Conservation (phyloP, 2,329 filamentous ascomycete species). For the Harringtonia aguacate region DNA sequence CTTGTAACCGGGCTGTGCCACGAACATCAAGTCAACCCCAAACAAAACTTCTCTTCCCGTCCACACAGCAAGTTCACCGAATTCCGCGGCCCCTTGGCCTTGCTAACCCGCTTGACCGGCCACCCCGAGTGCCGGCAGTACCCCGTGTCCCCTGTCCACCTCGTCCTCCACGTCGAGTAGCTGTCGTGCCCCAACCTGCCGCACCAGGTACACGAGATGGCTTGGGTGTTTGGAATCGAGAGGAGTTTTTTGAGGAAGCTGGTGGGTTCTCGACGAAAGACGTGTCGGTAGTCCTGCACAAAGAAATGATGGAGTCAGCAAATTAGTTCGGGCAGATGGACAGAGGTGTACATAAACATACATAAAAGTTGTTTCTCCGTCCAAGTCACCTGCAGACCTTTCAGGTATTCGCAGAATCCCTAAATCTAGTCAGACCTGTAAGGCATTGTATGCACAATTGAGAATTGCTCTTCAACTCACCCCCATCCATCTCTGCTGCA, state of each 20-base stretch:
- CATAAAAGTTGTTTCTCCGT: conserved; percentile 79
- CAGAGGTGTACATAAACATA: conserved; percentile 27
- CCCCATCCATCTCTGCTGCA: neutral
- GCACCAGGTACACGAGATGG: conserved; percentile 37
- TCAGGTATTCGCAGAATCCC: conserved; percentile 14
- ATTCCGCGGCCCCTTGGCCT: conserved; percentile 34
- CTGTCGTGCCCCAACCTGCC: conserved; percentile 22
- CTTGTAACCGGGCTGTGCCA: conserved; percentile 6
- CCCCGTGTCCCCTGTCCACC: conserved; percentile 21
- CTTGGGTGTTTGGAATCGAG: conserved; percentile 33
- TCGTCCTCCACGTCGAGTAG: conserved; percentile 21
- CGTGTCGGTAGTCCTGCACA: conserved; percentile 70
- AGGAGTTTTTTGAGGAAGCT: conserved; percentile 37
- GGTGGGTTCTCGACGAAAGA: conserved; percentile 81
- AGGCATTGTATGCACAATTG: neutral
- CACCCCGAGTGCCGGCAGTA: conserved; percentile 17
- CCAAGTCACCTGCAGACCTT: conserved; percentile 25
- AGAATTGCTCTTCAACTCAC: too few species aligned
- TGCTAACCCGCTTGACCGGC: conserved; percentile 33
- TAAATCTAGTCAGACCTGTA: neutral
- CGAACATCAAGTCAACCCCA: too few species aligned
- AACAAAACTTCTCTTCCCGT: neutral
- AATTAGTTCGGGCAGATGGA: neutral
- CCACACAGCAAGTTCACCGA: conserved; percentile 21
- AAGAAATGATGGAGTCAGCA: neutral